A percentile compares a stretch with the other conserved stretches of the same genome.
phyloP scores from a whole-genome alignment of 169 alveolate species.

The Plasmodium inui region DNA sequence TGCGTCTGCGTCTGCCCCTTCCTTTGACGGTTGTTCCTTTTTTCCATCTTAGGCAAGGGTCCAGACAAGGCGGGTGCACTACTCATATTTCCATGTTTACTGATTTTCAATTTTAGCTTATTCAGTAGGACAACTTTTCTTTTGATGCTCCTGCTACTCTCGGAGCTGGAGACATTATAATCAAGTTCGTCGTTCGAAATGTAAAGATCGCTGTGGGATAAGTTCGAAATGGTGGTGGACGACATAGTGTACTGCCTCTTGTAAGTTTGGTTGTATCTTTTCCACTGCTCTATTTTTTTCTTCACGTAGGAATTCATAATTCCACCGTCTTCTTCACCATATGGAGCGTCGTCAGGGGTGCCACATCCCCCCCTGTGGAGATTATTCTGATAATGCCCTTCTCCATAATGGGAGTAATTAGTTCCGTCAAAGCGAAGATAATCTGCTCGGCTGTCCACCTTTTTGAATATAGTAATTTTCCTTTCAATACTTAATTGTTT shows the following conservation, averaged over 20 bases:
- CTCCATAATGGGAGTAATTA: not conserved
- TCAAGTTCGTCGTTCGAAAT: conserved; percentile 43
- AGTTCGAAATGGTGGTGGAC: conserved; percentile 47
- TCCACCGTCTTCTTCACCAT: not conserved
- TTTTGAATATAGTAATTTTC: not conserved
- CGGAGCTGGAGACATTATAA: not conserved
- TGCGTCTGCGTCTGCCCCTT: not conserved
- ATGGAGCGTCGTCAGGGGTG: not conserved
- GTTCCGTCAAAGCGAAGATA: not conserved
- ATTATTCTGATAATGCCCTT: not conserved
- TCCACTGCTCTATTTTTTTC: not conserved
- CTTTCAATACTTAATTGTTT: not conserved
- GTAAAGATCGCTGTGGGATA: conserved; percentile 39
- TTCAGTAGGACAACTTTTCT: conserved; percentile 14
- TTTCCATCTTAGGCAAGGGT: not conserved
- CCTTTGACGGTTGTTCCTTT: not conserved
- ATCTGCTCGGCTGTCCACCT: not conserved
- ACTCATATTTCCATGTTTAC: not conserved
- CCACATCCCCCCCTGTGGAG: not conserved
- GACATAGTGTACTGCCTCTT: not conserved
- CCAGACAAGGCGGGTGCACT: not conserved
- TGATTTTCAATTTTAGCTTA: conserved; percentile 14
- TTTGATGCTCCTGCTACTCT: not conserved
- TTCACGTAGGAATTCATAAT: not conserved
- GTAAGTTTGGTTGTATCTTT: not conserved